phyloP scores from a whole-genome alignment of 1,284 basidiomycete species.

The Uromyces viciae-fabae region DNA sequence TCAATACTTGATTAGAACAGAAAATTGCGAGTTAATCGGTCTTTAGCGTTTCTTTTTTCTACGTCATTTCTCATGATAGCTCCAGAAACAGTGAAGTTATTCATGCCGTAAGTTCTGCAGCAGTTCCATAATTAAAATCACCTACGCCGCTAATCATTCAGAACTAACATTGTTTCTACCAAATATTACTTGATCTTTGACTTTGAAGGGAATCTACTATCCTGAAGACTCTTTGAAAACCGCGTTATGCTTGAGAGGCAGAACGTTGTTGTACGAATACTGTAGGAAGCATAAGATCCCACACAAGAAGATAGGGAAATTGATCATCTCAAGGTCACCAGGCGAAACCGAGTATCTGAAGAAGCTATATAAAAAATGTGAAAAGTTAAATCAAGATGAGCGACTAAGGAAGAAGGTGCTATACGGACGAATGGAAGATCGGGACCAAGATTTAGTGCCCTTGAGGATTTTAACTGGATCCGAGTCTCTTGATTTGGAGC shows the following conservation, averaged over 20 bases:
- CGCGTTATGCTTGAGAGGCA: slow-evolving; percentile 76
- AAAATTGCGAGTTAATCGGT: neutral
- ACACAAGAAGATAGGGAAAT: slow-evolving; percentile 72
- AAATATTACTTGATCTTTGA: neutral
- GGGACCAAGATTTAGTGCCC: slow-evolving; percentile 68
- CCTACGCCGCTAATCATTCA: neutral
- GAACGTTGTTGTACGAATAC: slow-evolving; percentile 75
- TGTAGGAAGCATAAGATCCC: slow-evolving; percentile 68
- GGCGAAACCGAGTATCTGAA: slow-evolving; percentile 31
- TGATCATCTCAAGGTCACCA: slow-evolving; percentile 24
- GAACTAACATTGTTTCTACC: neutral
- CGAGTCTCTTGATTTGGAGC: slow-evolving; percentile 74
- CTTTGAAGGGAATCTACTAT: slow-evolving; percentile 61
- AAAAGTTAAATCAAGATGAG: neutral
- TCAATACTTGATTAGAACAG: neutral
- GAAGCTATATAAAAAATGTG: slow-evolving; percentile 12
- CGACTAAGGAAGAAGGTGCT: neutral
- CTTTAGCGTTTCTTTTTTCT: neutral
- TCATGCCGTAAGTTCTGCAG: slow-evolving; percentile 66
- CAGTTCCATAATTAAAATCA: neutral
- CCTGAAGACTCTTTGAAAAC: slow-evolving; percentile 82
- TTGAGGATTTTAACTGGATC: slow-evolving; percentile 57
- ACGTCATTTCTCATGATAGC: slow-evolving; percentile 57
- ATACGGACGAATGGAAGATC: neutral
- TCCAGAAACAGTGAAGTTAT: slow-evolving; percentile 95